phyloP scores from a whole-genome alignment of 2,329 filamentous ascomycete genomes.

The Ophiostoma montium region DNA sequence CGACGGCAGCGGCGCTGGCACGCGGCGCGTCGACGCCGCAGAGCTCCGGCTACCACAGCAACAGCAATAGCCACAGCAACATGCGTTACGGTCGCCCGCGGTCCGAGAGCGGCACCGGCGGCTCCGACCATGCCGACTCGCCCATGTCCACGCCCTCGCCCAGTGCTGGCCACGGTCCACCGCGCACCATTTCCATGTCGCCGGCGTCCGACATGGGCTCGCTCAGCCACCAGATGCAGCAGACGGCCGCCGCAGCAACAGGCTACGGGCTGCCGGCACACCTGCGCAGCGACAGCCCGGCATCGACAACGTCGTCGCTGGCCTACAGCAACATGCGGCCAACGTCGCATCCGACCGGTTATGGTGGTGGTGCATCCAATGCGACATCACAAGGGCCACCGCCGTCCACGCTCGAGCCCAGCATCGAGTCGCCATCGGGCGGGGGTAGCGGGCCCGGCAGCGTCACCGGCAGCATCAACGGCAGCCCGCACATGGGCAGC shows the following conservation, averaged over 20 bases:
- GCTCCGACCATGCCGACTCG: slow-evolving; percentile 47
- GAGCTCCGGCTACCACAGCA: not conserved
- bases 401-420: slow-evolving; percentile 73
- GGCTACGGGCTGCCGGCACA: slow-evolving; percentile 52
- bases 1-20: slow-evolving; percentile 75
- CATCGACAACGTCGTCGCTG: slow-evolving; percentile 40
- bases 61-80: not conserved
- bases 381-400: slow-evolving; percentile 25
- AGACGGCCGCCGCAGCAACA: slow-evolving; percentile 19
- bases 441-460: slow-evolving; percentile 28
- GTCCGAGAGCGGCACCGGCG: slow-evolving; percentile 47
- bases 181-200: slow-evolving; percentile 61
- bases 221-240: slow-evolving; percentile 49
- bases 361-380: slow-evolving; percentile 36
- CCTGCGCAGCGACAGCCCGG: slow-evolving; percentile 61
- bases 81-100: slow-evolving; percentile 32
- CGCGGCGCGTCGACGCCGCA: slow-evolving; percentile 20
- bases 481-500: slow-evolving; percentile 72
- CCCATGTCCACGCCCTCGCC: slow-evolving; percentile 73
- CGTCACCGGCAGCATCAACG: slow-evolving; percentile 57
- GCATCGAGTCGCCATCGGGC: slow-evolving; percentile 53
- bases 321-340: slow-evolving; percentile 45
- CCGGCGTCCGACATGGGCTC: slow-evolving; percentile 61
- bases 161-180: slow-evolving; percentile 32
- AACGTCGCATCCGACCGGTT: slow-evolving; percentile 74